A percentile compares a stretch with the other conserved stretches of the same genome.
Conservation (phyloP, 257 asterid genomes). For the Solanum chiquidenum region DNA sequence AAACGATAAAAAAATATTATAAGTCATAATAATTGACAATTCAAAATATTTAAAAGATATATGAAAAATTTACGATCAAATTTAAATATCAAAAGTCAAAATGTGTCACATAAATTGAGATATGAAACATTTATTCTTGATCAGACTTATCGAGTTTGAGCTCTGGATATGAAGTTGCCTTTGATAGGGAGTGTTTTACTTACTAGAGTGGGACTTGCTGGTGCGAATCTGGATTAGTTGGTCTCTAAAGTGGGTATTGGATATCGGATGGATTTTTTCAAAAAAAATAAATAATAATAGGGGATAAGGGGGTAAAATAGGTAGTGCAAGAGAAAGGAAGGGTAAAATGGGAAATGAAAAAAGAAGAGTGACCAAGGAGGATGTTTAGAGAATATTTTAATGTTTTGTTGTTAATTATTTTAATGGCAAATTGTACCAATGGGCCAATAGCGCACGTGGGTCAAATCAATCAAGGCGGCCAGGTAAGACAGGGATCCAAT, state of each 20-base stretch:
- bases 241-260: neutral
- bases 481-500: constrained; percentile 11
- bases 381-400: constrained; percentile 8
- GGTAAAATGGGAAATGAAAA: neutral
- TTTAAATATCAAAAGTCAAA: too few species aligned
- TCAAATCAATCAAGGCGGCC: constrained; percentile 41
- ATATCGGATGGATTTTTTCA: neutral
- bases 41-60: too few species aligned
- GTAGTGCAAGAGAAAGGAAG: neutral
- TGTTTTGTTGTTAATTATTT: neutral
- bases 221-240: neutral
- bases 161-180: neutral
- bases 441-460: constrained; percentile 39
- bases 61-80: too few species aligned
- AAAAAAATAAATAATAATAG: neutral
- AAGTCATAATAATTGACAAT: neutral
- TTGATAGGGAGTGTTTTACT: too few species aligned
- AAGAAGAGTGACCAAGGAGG: constrained; percentile 5
- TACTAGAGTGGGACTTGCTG: too few species aligned
- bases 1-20: too few species aligned
- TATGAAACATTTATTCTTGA: neutral
- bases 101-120: neutral
- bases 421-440: neutral
- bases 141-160: neutral
- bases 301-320: neutral